Base-by-base conservation (phyloP, 345 rosid genomes). In the Rhizophora apiculata region DNA sequence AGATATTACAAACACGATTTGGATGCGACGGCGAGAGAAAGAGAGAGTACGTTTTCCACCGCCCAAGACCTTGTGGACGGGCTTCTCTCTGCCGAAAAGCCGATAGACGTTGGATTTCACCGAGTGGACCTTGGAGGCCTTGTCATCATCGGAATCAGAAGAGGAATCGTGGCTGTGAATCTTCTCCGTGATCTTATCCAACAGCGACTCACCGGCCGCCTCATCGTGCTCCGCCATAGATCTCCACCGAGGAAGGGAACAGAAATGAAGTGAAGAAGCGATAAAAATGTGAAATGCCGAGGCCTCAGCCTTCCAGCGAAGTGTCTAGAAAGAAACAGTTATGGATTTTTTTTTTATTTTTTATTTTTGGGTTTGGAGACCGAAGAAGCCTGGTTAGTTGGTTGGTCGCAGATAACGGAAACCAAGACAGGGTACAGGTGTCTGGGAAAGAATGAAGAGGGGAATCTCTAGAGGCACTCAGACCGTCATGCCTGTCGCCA, bases 61-160 rank as follows among this genome's bases (percentile, higher is more conserved):
- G 32, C 83, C 83, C 13, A 80, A 61, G 65, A 80, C 78, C 68
- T 76, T 70, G 75, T 80, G 83, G 11, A 80, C 72, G 18, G 83
- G 83, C 64, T 58, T 72, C 59, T 76, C 78, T 54, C 80, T 61
- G 29, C 83, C 83, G 58, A 80, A 80, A 51, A 76, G 74, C 34
- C 83, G 72, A 60, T 63, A 76, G 34, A 73, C 55, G 68, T 80
- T 66, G 52, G 88, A 68, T 67, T 83, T 86, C 32, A 75, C 63
- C 18, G 82, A 55, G 16, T 22, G 75, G 5, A 72, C 64, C 3
- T 77, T 61, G 30, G 84, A 79, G 6, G 82, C 80, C 71, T 76
- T 84, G 72, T 85, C 86, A 52, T 83, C 83, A 22, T 84, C 92
- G 55, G 89, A 80, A 69, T 85, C 90, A 4, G 88, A 88, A 39